Conservation (phyloP, 768 basidiomycete genomes). For the Cystofilobasidium bisporidii region DNA sequence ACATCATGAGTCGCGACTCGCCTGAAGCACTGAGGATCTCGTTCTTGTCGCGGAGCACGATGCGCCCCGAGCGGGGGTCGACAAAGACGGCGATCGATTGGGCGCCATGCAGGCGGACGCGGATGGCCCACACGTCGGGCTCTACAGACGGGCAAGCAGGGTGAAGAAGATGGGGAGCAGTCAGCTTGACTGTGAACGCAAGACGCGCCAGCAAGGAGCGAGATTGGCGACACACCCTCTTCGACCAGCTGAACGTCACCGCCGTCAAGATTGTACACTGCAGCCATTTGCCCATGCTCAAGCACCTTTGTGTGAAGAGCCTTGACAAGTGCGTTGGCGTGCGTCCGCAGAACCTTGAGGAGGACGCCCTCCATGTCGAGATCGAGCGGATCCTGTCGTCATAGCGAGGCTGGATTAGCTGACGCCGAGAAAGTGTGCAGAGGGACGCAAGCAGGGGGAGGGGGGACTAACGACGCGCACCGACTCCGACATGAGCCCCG, state of each 20-base stretch:
- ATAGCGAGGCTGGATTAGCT: too few relatives aligned
- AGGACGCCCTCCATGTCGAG: conserved; percentile 24
- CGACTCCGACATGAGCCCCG: conserved; percentile 42
- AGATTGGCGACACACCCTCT: conserved; percentile 4
- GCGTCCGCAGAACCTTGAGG: conserved; percentile 1
- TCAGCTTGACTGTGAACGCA: not conserved
- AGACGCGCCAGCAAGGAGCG: not conserved
- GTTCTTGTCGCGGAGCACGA: conserved; percentile 70
- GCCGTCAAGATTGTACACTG: conserved; percentile 7
- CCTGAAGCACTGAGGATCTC: conserved; percentile 66
- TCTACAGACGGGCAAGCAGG: not conserved
- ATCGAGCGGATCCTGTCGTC: conserved; percentile 13
- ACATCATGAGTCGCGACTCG: conserved; percentile 53
- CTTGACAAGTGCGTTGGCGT: conserved; percentile 19
- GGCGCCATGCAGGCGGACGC: conserved; percentile 62
- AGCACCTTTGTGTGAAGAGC: conserved; percentile 6
- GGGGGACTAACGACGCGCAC: conserved; percentile 50
- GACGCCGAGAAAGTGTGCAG: too few relatives aligned
- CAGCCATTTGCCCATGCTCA: not conserved
- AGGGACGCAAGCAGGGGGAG: too few relatives aligned
- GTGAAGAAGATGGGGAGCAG: not conserved
- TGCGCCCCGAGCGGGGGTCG: conserved; percentile 66
- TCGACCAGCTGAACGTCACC: conserved; percentile 21
- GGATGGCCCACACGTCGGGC: conserved; percentile 49
- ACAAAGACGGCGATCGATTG: conserved; percentile 67